phyloP scores from a whole-genome alignment of 2,329 filamentous ascomycete species.

The Penicillium sclerotigenum region DNA sequence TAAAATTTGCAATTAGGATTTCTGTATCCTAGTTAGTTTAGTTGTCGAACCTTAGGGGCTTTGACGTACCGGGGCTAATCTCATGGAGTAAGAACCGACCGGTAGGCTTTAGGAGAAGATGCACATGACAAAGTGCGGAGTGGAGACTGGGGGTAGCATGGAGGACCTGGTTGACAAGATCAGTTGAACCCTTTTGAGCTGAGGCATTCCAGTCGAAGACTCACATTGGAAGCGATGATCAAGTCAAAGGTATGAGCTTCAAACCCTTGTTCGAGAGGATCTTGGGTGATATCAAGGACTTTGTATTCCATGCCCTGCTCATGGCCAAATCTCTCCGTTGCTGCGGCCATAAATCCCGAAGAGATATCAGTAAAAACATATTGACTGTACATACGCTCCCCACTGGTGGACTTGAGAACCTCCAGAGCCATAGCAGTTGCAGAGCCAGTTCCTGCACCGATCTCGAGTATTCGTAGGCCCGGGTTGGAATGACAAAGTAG shows the following conservation, averaged over 20 bases:
- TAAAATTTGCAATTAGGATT: conserved; percentile 2
- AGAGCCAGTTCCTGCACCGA: conserved; percentile 15
- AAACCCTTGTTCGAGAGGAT: conserved; percentile 7
- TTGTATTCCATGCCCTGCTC: conserved; percentile 1
- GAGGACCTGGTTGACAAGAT: not conserved
- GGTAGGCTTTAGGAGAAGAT: conserved; percentile 35
- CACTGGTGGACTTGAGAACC: not conserved
- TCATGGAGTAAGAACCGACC: conserved; percentile 49
- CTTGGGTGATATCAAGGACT: conserved; percentile 4
- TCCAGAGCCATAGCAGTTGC: conserved; percentile 8
- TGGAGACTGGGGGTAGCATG: conserved; percentile 20
- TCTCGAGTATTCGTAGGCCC: conserved; percentile 8
- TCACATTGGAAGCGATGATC: conserved; percentile 11
- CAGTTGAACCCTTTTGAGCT: not conserved
- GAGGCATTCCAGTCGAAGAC: not conserved
- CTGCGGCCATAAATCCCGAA: conserved; percentile 3
- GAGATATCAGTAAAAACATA: conserved; percentile 21
- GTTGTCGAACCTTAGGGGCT: too few species aligned
- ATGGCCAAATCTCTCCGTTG: not conserved
- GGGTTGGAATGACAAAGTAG: conserved; percentile 4
- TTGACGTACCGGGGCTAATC: conserved; percentile 17
- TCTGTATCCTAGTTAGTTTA: not conserved
- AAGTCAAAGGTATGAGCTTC: conserved; percentile 3
- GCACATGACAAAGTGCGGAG: conserved; percentile 23
- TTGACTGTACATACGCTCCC: conserved; percentile 2